Conservation (phyloP, 2,329 filamentous ascomycete genomes). For the Gaeumannomyces sp. region DNA sequence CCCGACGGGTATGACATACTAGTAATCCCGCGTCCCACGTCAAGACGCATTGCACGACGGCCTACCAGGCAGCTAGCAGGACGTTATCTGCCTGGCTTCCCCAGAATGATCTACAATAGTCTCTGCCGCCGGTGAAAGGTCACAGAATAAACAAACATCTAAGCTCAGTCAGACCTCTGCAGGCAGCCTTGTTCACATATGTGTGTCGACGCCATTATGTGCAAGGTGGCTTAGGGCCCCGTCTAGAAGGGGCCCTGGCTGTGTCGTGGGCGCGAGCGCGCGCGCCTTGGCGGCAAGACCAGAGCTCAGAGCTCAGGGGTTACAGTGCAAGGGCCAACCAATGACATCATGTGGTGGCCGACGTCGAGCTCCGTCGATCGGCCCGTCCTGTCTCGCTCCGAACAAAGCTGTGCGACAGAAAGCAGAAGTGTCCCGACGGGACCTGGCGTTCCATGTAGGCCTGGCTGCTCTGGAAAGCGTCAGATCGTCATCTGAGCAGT, state of each 20-base stretch:
- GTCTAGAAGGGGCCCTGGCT: not conserved
- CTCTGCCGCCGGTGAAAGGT: not conserved
- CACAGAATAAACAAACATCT: not conserved
- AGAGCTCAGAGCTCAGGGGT: not conserved
- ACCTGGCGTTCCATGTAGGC: slow-evolving; percentile 2
- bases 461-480: not conserved
- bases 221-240: not conserved
- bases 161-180: not conserved
- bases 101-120: too few species aligned
- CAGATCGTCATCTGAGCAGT: not conserved
- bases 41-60: not conserved
- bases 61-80: not conserved
- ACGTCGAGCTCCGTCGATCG: slow-evolving; percentile 1
- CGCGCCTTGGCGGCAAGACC: not conserved
- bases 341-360: slow-evolving; percentile 13
- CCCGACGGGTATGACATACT: too few species aligned
- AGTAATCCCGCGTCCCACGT: not conserved
- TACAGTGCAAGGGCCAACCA: slow-evolving; percentile 4
- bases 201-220: not conserved
- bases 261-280: too few species aligned
- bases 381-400: not conserved
- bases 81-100: not conserved
- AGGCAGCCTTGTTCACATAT: not conserved
- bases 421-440: not conserved
- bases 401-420: not conserved